These are phyloP conservation scores for Hanseniaspora pseudoguilliermondii DNA, from an alignment of 805 yeast genomes.

Conservation along the genomic window DNA sequence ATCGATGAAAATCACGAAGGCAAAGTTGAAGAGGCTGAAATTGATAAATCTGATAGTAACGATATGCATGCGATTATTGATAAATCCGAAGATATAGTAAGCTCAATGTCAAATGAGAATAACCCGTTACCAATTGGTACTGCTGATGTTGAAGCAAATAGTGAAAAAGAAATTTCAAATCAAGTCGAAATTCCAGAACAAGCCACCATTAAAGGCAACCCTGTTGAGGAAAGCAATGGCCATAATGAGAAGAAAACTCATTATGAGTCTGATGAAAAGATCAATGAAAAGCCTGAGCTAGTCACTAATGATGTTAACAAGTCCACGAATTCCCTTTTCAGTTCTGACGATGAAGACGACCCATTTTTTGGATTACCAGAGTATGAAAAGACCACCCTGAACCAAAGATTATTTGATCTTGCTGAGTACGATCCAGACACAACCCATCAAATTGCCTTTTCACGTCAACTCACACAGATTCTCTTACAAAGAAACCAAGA, in stretches of 20 bases:
- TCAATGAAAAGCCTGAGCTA: constrained; percentile 8
- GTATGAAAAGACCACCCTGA: constrained; percentile 18
- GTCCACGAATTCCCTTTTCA: constrained; percentile 8
- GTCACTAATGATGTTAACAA: background rate
- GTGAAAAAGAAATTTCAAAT: constrained; percentile 13
- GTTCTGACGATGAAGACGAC: constrained; percentile 28
- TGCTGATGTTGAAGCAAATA: background rate
- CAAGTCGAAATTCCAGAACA: background rate
- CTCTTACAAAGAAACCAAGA: constrained; percentile 77
- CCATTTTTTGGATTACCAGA: constrained; percentile 58
- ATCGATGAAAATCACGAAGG: background rate
- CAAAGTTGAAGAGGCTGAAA: background rate
- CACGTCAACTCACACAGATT: constrained; percentile 63
- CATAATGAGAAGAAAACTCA: background rate
- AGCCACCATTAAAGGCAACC: background rate
- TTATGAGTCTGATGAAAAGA: background rate
- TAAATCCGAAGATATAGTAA: background rate
- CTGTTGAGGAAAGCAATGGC: too few relatives aligned
- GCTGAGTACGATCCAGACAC: constrained; percentile 42
- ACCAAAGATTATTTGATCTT: constrained; percentile 8
- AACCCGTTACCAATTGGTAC: too few relatives aligned
- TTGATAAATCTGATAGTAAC: background rate
- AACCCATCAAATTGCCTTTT: constrained; percentile 49
- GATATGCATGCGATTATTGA: background rate
- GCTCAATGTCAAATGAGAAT: too few relatives aligned